Conservation (phyloP, 768 basidiomycete species). For the Infundibulicybe gibba region DNA sequence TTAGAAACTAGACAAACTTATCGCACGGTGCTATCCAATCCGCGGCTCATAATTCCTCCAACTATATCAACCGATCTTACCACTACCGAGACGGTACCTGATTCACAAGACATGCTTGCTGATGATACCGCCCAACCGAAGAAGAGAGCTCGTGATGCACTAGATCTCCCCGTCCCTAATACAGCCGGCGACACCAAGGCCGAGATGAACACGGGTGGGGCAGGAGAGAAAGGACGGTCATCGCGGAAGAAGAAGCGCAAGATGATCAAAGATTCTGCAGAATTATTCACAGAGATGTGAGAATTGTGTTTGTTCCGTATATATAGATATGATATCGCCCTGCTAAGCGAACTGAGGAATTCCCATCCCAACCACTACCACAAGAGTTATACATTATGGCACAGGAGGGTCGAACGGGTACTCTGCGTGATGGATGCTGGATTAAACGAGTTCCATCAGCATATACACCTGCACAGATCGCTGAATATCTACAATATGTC, state of each 20-base stretch:
- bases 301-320: neutral
- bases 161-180: neutral
- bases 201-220: neutral
- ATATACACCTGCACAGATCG: neutral
- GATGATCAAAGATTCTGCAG: slow-evolving; percentile 12
- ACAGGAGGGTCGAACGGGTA: neutral
- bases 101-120: neutral
- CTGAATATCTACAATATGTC: neutral
- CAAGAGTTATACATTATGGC: too few relatives aligned
- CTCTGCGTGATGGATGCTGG: neutral
- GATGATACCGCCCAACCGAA: neutral
- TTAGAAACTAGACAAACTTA: slow-evolving; percentile 81
- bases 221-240: slow-evolving; percentile 4
- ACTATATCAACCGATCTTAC: slow-evolving; percentile 1
- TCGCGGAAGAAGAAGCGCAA: slow-evolving; percentile 26
- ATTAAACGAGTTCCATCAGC: neutral
- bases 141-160: neutral
- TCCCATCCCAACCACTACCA: too few relatives aligned
- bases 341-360: too few relatives aligned
- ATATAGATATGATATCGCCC: too few relatives aligned
- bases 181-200: slow-evolving; percentile 15
- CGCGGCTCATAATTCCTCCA: slow-evolving; percentile 56
- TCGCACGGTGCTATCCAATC: slow-evolving; percentile 76
- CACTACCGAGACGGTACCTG: neutral
- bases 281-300: neutral